phyloP scores from a whole-genome alignment of 192 early-diverging fungal species.

The Entophlyctis luteolus region DNA sequence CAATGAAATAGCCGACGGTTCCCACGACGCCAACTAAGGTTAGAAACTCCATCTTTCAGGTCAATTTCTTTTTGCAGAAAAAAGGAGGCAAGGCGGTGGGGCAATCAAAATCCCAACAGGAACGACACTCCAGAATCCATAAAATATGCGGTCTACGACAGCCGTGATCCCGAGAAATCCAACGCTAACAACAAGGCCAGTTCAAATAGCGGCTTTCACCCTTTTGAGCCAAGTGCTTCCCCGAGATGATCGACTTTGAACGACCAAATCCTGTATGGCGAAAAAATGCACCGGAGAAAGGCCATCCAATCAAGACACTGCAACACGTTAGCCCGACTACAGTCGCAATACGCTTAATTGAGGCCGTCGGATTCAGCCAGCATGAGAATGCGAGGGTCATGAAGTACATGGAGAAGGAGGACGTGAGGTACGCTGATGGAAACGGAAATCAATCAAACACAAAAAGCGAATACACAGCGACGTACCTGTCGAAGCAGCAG shows the following conservation, averaged over 20 bases:
- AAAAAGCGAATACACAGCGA: too few relatives aligned
- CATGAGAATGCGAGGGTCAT: conserved; percentile 70
- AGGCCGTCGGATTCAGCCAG: conserved; percentile 53
- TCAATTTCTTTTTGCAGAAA: too few relatives aligned
- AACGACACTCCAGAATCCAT: conserved; percentile 64
- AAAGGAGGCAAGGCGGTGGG: neutral
- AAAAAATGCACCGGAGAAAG: conserved; percentile 72
- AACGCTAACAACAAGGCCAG: neutral
- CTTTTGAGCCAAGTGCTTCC: neutral
- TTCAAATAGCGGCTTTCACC: neutral
- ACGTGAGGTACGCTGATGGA: conserved; percentile 74
- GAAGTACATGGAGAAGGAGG: conserved; percentile 89
- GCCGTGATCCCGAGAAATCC: conserved; percentile 53
- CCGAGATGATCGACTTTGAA: conserved; percentile 32
- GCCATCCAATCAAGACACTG: conserved; percentile 77
- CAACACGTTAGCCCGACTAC: conserved; percentile 61
- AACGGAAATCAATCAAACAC: neutral
- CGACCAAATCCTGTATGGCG: conserved; percentile 65
- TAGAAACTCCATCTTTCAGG: neutral
- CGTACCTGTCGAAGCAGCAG: conserved; percentile 74
- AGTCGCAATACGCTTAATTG: conserved; percentile 46
- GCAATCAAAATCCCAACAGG: conserved; percentile 46
- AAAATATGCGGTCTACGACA: conserved; percentile 73
- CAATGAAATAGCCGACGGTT: neutral
- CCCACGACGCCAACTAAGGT: neutral